Evolutionary conservation across 2,329 filamentous ascomycete species (phyloP), one percentile per base, ranked within the genome.

Genomic region (Curvularia spicifera): DNA sequence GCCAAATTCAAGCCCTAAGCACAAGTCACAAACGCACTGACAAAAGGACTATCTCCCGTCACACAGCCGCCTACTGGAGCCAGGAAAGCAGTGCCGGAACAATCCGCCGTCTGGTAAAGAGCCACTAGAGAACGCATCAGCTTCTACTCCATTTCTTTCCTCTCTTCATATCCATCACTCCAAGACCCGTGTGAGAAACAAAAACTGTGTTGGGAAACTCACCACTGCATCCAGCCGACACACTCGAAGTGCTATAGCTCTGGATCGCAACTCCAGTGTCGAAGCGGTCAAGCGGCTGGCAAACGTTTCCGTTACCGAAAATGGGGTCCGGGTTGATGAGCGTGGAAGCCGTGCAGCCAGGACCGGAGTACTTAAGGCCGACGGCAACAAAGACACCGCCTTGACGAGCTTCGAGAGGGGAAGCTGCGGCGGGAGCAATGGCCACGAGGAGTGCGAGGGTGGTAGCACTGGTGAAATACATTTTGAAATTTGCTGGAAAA

Each of bases 251-350:
- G 29, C 57, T 56, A 37, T 67, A 67, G 46, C 57, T 63, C 2
- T 57, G 26, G 18, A 67, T 61, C 20, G 54, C 43, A 1, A 54
- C 37, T 15, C 44, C 50, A 33, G 42, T 35, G 7, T 48, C 44
- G 42, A 39, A 55, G 18, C 65, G 63, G 33, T 67, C 60, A 20
- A 67, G 56, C 8, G 52, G 35, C 51, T 62, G 58, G 51, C 65
- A 67, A 0, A 37, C 37, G 28, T 64, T 65, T 13, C 51, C 56
- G 10, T 51, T 51, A 18, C 62, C 62, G 31, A 60, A 67, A 29
- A 67, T 62, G 13, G 65, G 65, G 37, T 67, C 65, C 2, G 40
- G 56, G 46, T 59, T 63, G 48, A 64, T 60, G 51, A 65, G 58
- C 18, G 44, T 47, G 5, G 42, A 42, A 18, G 31, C 10, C 1